Base-by-base conservation (phyloP, 2,329 filamentous ascomycete genomes). In the Talaromyces sp. region DNA sequence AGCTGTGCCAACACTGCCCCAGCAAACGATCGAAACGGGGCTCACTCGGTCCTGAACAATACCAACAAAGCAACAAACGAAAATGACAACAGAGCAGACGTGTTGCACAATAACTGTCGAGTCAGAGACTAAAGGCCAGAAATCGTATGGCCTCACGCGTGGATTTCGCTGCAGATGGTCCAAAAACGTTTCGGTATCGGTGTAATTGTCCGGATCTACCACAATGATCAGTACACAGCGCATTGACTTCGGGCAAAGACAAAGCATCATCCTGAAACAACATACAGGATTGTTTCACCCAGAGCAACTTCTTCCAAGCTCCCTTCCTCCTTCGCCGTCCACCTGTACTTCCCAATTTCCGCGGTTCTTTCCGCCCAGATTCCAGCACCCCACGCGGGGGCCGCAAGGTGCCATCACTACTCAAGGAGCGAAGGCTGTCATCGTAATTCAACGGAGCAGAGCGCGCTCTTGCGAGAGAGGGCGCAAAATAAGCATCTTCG, bases 21-120 rank as follows among this genome's bases (percentile, higher is more conserved):
- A 91, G 58, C 89, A 87, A 11, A 95, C 91, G 3, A 97, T 86
- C 0, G 90, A 86, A n/a, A 95, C 86, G 2, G 93, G 92, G 30
- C 89, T 91, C n/a, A 97, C 85, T 35, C 91, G 85, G 63, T 92
- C 86, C 63, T 93, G 86, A 62, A 89, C 89, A 56, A 99, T 99
- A 48, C 86, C 91, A 14, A 92, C 86, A 69, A 99, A 99, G 73
- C 90, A 96, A 60, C 93, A 92, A 56, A 96, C 84, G 69, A 97
- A 99, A 51, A 99, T 93, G 49, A 89, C 89, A 55, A 97, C 92
- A 7, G 91, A 95, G 71, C 91, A 96, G 44, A 97, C 89, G 72
- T 99, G 94, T 72, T 99, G 94, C 16, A 97, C 89, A 62, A 99
- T 97, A 54, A 97, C 91, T 3, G 93, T 97, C 13, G 90, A 93